Conservation (phyloP, 208 protist species). For the Kentomonas sorsogonicus region DNA sequence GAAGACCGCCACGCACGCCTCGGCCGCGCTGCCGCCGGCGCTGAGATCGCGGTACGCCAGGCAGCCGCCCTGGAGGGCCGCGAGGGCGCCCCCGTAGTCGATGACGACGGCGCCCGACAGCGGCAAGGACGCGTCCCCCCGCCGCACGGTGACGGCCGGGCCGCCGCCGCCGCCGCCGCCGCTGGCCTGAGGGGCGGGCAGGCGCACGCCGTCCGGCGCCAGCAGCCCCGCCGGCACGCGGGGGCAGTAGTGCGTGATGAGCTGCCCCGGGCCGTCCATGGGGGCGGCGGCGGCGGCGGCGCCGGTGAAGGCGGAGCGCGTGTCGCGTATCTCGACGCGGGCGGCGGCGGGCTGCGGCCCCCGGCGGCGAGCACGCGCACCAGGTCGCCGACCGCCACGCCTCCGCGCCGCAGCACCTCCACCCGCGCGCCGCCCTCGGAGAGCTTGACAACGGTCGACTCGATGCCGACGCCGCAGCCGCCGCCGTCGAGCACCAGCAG, state of each 20-base stretch:
- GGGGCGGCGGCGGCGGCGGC: slow-evolving; percentile 21
- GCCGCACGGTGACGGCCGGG: slow-evolving; percentile 20
- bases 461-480: slow-evolving; percentile 85
- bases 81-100: slow-evolving; percentile 64
- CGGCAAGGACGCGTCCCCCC: slow-evolving; percentile 16
- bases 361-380: slow-evolving; percentile 35
- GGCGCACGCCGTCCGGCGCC: slow-evolving; percentile 47
- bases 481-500: slow-evolving; percentile 87
- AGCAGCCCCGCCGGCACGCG: slow-evolving; percentile 63
- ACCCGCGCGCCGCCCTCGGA: slow-evolving; percentile 36
- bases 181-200: slow-evolving; percentile 1
- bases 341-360: slow-evolving; percentile 38
- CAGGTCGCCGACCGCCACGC: slow-evolving; percentile 65
- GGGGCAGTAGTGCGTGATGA: slow-evolving; percentile 91
- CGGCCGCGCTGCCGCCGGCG: slow-evolving; percentile 30
- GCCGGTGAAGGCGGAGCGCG: slow-evolving; percentile 29
- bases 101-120: slow-evolving; percentile 51
- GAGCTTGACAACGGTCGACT: slow-evolving; percentile 90
- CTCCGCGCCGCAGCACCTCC: slow-evolving; percentile 78
- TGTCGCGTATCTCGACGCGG: slow-evolving; percentile 62
- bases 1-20: slow-evolving; percentile 80
- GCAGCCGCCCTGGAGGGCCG: slow-evolving; percentile 22
- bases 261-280: slow-evolving; percentile 88
- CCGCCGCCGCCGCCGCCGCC: not conserved
- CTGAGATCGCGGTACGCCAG: slow-evolving; percentile 72